Conservation (phyloP, 768 basidiomycete species). For the Tulasnella sp. region DNA sequence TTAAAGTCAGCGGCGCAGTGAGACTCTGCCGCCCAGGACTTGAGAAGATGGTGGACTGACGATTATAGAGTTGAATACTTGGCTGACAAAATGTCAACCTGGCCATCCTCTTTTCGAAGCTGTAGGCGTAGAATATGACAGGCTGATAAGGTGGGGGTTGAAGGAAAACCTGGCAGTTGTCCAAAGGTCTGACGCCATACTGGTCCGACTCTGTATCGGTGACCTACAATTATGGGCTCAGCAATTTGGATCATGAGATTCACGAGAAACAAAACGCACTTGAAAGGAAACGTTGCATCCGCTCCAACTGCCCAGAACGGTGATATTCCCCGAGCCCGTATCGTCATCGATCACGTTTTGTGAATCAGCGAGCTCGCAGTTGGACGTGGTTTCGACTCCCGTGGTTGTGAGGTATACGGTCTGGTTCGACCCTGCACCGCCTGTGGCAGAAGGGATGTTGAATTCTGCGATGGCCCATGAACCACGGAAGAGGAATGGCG, state of each 20-base stretch:
- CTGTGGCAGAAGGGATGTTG: conserved; percentile 28
- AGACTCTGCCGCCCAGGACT: too few relatives aligned
- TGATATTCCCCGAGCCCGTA: conserved; percentile 29
- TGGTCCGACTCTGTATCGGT: conserved; percentile 34
- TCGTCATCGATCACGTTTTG: conserved; percentile 2
- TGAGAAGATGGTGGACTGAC: conserved; percentile 24
- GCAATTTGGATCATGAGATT: too few relatives aligned
- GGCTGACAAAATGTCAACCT: conserved; percentile 51
- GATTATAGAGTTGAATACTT: conserved; percentile 35
- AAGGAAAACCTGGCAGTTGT: conserved; percentile 26
- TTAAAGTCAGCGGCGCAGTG: too few relatives aligned
- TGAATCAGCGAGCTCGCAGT: conserved; percentile 37
- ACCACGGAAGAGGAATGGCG: conserved; percentile 40
- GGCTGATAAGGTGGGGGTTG: conserved; percentile 35
- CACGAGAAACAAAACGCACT: conserved; percentile 16
- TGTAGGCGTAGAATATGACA: conserved; percentile 60
- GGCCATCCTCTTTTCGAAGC: conserved; percentile 28
- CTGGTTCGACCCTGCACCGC: conserved; percentile 35
- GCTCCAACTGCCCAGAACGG: conserved; percentile 36
- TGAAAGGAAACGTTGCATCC: conserved; percentile 36
- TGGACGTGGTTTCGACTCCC: conserved; percentile 37
- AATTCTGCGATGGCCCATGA: conserved; percentile 50
- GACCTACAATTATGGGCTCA: conserved; percentile 25
- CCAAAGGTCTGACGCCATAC: conserved; percentile 38
- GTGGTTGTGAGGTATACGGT: conserved; percentile 43